Base-by-base conservation (phyloP, 345 rosid genomes). In the Turritis glabra region DNA sequence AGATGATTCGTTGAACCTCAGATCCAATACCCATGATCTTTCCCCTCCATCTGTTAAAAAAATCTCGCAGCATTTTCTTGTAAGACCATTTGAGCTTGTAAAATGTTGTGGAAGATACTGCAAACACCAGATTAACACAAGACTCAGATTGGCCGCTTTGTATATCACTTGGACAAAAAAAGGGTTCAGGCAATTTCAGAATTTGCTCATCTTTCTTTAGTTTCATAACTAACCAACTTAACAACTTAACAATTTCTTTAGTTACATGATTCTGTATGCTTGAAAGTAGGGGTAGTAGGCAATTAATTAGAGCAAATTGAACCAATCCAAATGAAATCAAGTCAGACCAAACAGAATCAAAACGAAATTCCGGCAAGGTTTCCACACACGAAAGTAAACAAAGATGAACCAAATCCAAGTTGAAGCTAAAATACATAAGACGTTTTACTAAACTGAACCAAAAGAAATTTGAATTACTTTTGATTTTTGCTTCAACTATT, bases 91-190 rank as follows among this genome's bases (percentile, higher is more conserved):
- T n/a, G 52, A 25, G 23, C 23, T 41, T 41, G 67, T 62, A 3
- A 62, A 62, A 8, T 62, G 21, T n/a, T 8, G 37, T 41, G 67
- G 67, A 41, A 25, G 53, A 63, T 25, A 8, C 53, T 63, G 53
- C 67, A 63, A 25, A 1, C 12, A 62, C 15, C 14, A 41, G 9
- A 62, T 5, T 7, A 19, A 57, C 43, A 57, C 64, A 25, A 35
- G 37, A 61, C 7, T 38, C 19, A 23, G 13, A 61, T 2, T 5
- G 3, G 15, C 26, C 2, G 14, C 1, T 55, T 3, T 27, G 60
- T 17, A 55, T 27, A n/a, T 57, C 9, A 14, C 23, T 18, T 46
- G 23, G 12, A 18, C 10, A 17, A 38, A 38, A 38, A 38, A 38
- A 38, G 17, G 32, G 32, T 23, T 52, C 15, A 57, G 15, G 8